These are phyloP conservation scores for Tripterygium wilfordii DNA, from an alignment of 177 flowering plant genomes.

Conservation along the genomic window DNA sequence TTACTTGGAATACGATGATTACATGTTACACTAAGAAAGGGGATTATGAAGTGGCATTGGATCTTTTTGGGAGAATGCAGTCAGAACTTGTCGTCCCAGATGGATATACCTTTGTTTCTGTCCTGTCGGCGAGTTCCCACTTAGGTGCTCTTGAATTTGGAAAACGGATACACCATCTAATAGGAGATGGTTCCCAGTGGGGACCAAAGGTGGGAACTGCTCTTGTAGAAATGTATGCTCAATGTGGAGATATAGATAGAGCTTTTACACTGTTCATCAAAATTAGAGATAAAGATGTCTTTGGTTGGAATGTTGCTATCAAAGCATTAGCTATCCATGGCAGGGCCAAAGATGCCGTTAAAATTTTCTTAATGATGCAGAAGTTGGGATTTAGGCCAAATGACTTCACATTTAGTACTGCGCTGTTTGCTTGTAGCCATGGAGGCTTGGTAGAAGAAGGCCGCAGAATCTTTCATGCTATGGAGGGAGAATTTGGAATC, in stretches of 20 bases:
- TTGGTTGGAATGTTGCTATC: constrained; percentile 47
- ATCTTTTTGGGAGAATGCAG: constrained; percentile 29
- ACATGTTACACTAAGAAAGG: constrained; percentile 24
- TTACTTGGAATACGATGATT: constrained; percentile 48
- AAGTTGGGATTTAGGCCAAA: constrained; percentile 27
- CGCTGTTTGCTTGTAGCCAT: constrained; percentile 46
- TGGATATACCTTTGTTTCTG: constrained; percentile 31
- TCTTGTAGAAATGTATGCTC: constrained; percentile 46
- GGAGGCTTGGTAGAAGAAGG: constrained; percentile 42
- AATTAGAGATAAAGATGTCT: constrained; percentile 17
- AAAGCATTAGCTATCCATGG: constrained; percentile 42
- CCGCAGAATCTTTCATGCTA: constrained; percentile 19
- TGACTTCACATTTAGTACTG: constrained; percentile 25
- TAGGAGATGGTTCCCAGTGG: constrained; percentile 28
- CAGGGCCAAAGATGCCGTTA: constrained; percentile 28
- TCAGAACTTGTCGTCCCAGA: constrained; percentile 19
- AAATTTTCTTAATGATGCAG: constrained; percentile 27
- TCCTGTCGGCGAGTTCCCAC: constrained; percentile 36
- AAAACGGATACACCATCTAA: constrained; percentile 28
- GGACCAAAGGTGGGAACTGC: constrained; percentile 32
- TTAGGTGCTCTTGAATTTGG: constrained; percentile 33
- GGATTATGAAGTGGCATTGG: constrained; percentile 25
- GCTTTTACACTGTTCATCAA: constrained; percentile 34
- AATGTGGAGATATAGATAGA: constrained; percentile 41
- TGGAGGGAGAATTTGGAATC: constrained; percentile 24